Conservation (phyloP, 495 filamentous ascomycete species). For the Lichina pygmaea region DNA sequence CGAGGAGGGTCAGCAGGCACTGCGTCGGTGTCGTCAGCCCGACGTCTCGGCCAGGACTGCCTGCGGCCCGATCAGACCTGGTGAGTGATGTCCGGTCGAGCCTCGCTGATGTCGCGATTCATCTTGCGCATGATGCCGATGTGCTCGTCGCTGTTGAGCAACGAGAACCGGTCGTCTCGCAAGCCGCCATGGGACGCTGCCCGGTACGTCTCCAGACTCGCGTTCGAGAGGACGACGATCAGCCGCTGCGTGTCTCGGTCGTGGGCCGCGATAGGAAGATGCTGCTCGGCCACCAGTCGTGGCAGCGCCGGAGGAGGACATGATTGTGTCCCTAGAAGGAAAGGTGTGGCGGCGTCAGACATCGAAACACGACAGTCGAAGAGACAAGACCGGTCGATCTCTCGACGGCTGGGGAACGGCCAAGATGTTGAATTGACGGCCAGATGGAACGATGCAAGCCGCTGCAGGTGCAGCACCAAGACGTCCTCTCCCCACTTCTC, state of each 20-base stretch:
- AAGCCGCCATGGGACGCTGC: slow-evolving; percentile 39
- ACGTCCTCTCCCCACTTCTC: too few relatives aligned
- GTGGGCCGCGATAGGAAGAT: slow-evolving; percentile 50
- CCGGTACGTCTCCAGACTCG: slow-evolving; percentile 90
- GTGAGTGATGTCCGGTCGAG: slow-evolving; percentile 89
- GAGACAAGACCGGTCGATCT: too few relatives aligned
- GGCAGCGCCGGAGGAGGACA: slow-evolving; percentile 77
- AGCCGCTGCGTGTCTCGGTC: slow-evolving; percentile 77
- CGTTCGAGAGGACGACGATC: slow-evolving; percentile 91
- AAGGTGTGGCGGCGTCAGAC: slow-evolving; percentile 1
- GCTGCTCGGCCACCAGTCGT: slow-evolving; percentile 77
- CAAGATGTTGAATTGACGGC: too few relatives aligned
- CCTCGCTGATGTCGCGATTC: slow-evolving; percentile 95
- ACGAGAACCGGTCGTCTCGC: slow-evolving; percentile 76
- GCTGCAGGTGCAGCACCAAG: too few relatives aligned
- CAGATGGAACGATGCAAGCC: too few relatives aligned
- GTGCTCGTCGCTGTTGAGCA: slow-evolving; percentile 96
- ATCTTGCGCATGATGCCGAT: slow-evolving; percentile 98
- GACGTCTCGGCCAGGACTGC: too few relatives aligned
- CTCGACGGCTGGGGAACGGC: too few relatives aligned
- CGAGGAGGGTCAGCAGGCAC: slow-evolving; percentile 92
- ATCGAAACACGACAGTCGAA: not conserved
- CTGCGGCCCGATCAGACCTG: slow-evolving; percentile 30
- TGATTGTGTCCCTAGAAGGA: slow-evolving; percentile 53
- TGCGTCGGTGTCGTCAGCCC: slow-evolving; percentile 13